phyloP scores from a whole-genome alignment of 306 rosid genomes.

The Sicyos edulis region DNA sequence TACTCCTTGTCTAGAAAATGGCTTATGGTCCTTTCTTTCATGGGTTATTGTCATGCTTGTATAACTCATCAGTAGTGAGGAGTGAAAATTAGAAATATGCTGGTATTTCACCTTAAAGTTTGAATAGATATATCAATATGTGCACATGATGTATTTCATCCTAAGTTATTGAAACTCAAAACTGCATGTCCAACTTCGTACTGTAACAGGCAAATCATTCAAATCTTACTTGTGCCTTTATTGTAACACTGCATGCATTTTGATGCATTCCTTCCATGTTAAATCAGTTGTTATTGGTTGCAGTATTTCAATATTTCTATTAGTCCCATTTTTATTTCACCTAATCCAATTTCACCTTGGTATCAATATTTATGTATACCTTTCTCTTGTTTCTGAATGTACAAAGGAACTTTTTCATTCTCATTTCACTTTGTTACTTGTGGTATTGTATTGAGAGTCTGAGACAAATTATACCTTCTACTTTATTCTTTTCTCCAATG shows the following conservation, averaged over 20 bases:
- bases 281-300: background rate
- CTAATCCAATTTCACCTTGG: background rate
- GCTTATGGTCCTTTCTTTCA: slow-evolving; percentile 5
- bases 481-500: background rate
- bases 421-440: background rate
- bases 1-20: background rate
- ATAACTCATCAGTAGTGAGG: background rate
- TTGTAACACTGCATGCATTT: background rate
- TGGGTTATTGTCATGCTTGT: background rate
- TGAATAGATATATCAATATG: background rate
- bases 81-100: background rate
- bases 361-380: background rate
- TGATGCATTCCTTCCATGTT: background rate
- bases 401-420: background rate
- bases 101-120: background rate
- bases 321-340: background rate
- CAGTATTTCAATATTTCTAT: background rate
- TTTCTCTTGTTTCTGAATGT: slow-evolving; percentile 11
- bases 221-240: background rate
- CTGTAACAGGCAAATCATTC: background rate
- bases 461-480: background rate
- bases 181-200: slow-evolving; percentile 2
- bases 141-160: background rate
- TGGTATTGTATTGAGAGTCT: background rate
- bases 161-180: background rate